phyloP scores from a whole-genome alignment of 306 rosid species.

The Acacia melanoxylon region DNA sequence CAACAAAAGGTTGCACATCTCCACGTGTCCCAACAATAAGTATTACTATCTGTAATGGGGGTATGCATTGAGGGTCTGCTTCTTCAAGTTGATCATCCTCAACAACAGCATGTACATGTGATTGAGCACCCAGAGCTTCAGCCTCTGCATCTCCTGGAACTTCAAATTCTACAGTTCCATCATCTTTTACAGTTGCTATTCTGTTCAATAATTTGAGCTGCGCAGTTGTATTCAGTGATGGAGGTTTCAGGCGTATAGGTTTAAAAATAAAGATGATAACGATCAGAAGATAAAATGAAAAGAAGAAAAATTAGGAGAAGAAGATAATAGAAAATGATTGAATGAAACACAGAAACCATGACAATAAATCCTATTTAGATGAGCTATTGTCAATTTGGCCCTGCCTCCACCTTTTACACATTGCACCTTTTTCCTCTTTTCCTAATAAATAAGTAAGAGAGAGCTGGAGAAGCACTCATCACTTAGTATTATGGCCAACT shows the following conservation, averaged over 20 bases:
- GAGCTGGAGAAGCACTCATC: neutral
- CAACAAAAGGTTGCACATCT: slow-evolving; percentile 96
- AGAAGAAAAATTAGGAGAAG: neutral
- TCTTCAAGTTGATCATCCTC: slow-evolving; percentile 62
- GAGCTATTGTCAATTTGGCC: neutral
- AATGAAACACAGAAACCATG: slow-evolving; percentile 11
- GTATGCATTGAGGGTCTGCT: slow-evolving; percentile 63
- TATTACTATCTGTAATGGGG: slow-evolving; percentile 81
- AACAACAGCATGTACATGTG: slow-evolving; percentile 37
- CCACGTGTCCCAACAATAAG: slow-evolving; percentile 99
- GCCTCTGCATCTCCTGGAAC: slow-evolving; percentile 78
- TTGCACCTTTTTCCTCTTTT: neutral
- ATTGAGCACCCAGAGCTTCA: slow-evolving; percentile 42
- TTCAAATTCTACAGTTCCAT: slow-evolving; percentile 95
- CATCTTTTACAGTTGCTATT: slow-evolving; percentile 88
- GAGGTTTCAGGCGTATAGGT: slow-evolving; percentile 21
- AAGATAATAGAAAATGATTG: slow-evolving; percentile 8
- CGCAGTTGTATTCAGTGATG: slow-evolving; percentile 35
- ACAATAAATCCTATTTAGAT: neutral
- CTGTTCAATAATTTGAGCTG: slow-evolving; percentile 86
- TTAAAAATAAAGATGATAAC: slow-evolving; percentile 20
- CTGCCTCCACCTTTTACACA: neutral
- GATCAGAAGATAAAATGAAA: neutral
- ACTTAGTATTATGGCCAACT: neutral
- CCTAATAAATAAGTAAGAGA: neutral